phyloP scores from a whole-genome alignment of 345 rosid genomes.

The Excoecaria cochinchinensis region DNA sequence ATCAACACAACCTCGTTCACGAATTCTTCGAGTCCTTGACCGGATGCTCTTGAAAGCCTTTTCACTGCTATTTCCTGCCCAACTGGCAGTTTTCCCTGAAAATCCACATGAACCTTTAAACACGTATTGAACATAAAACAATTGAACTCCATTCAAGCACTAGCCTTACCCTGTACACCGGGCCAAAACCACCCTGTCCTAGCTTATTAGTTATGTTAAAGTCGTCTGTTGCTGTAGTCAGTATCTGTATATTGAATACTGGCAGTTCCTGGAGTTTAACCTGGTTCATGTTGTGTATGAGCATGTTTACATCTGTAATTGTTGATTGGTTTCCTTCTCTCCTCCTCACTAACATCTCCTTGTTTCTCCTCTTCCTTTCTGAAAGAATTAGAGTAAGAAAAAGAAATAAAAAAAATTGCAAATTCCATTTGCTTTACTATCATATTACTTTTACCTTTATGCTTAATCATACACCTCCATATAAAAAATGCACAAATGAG shows the following conservation, averaged over 20 bases:
- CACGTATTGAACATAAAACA: neutral
- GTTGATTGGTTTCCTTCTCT: neutral
- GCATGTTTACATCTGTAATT: neutral
- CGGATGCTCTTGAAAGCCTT: slow-evolving; percentile 22
- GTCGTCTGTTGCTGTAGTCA: slow-evolving; percentile 29
- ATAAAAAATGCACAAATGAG: neutral
- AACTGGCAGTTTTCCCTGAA: slow-evolving; percentile 13
- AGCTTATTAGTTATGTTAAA: slow-evolving; percentile 26
- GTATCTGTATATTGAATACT: slow-evolving; percentile 21
- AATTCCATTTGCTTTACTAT: neutral
- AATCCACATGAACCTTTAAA: neutral
- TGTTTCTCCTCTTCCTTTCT: slow-evolving; percentile 10
- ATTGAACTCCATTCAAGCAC: neutral
- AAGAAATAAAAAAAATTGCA: neutral
- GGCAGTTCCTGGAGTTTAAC: slow-evolving; percentile 27
- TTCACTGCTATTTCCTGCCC: slow-evolving; percentile 35
- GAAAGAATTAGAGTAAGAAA: neutral
- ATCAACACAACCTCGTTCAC: slow-evolving; percentile 20
- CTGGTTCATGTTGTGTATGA: neutral
- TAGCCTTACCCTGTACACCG: slow-evolving; percentile 35
- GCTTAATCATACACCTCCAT: slow-evolving; percentile 19
- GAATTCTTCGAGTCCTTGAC: slow-evolving; percentile 38
- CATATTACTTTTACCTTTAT: slow-evolving; percentile 16
- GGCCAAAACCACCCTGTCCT: slow-evolving; percentile 49
- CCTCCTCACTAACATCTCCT: neutral